These are phyloP conservation scores for Ceratocystis lukuohia DNA, from an alignment of 2,329 filamentous ascomycete species.

Conservation along the genomic window DNA sequence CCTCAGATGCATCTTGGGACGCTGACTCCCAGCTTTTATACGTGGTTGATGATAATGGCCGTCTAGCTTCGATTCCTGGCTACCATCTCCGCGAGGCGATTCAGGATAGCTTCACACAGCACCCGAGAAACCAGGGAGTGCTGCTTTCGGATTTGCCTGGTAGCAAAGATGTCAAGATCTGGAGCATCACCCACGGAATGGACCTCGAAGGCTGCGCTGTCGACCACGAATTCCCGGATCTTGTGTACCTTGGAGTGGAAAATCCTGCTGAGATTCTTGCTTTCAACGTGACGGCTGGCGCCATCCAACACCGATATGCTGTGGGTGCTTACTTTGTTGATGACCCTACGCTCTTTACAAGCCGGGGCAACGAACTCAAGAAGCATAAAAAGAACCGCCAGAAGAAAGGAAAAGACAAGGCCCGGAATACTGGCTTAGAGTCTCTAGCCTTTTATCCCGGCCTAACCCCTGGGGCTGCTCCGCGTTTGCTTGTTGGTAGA, in stretches of 20 bases:
- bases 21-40: slow-evolving; percentile 10
- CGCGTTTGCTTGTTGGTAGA: slow-evolving; percentile 13
- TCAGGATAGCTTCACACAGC: background rate
- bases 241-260: slow-evolving; percentile 18
- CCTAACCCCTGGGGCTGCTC: background rate
- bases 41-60: slow-evolving; percentile 18
- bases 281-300: slow-evolving; percentile 15
- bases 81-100: background rate
- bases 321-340: background rate
- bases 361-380: background rate
- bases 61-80: slow-evolving; percentile 15
- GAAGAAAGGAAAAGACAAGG: background rate
- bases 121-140: background rate
- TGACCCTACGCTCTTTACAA: background rate
- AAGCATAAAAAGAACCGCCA: slow-evolving; percentile 16
- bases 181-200: slow-evolving; percentile 12
- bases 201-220: slow-evolving; percentile 17
- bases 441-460: slow-evolving; percentile 16
- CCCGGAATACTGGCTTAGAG: slow-evolving; percentile 11
- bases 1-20: slow-evolving; percentile 19
- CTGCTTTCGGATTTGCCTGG: background rate
- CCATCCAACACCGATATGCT: slow-evolving; percentile 13
- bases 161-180: slow-evolving; percentile 13
- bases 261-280: slow-evolving; percentile 12
- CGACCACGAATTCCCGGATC: slow-evolving; percentile 15